Percentiles rank a stretch among this genome's conserved stretches.
Conservation (phyloP, 31 red algal species). For the Pterothamnion heteromorphum region DNA sequence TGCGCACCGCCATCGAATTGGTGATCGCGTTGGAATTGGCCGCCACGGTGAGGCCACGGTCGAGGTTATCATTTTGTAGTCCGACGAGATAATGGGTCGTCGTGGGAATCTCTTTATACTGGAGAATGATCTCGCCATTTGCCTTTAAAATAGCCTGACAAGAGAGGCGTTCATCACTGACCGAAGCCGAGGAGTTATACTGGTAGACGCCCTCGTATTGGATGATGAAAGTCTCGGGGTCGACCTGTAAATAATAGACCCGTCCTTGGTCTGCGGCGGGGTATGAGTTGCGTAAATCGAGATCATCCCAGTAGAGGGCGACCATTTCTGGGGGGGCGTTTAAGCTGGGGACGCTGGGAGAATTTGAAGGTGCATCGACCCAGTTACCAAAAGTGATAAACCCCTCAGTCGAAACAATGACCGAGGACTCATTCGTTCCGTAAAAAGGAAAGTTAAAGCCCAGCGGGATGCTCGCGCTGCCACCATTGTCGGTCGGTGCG, state of each 20-base stretch:
- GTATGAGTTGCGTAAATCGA: background rate
- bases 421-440: background rate
- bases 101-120: background rate
- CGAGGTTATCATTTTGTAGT: background rate
- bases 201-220: background rate
- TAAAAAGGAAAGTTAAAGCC: conserved; percentile 5
- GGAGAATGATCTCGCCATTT: background rate
- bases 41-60: background rate
- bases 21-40: background rate
- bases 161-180: background rate
- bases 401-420: background rate
- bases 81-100: background rate
- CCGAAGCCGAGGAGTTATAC: background rate
- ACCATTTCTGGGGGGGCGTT: background rate
- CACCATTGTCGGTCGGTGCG: background rate
- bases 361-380: background rate
- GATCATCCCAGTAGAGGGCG: background rate
- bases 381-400: background rate
- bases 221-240: background rate
- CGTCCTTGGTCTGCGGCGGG: background rate
- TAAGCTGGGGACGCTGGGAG: background rate
- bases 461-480: background rate
- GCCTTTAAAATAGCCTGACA: background rate
- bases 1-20: background rate
- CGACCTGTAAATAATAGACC: background rate